Evolutionary conservation across 1,284 basidiomycete genomes (phyloP), one percentile per base, ranked within the genome.

Genomic region (Peniophora sp.): DNA sequence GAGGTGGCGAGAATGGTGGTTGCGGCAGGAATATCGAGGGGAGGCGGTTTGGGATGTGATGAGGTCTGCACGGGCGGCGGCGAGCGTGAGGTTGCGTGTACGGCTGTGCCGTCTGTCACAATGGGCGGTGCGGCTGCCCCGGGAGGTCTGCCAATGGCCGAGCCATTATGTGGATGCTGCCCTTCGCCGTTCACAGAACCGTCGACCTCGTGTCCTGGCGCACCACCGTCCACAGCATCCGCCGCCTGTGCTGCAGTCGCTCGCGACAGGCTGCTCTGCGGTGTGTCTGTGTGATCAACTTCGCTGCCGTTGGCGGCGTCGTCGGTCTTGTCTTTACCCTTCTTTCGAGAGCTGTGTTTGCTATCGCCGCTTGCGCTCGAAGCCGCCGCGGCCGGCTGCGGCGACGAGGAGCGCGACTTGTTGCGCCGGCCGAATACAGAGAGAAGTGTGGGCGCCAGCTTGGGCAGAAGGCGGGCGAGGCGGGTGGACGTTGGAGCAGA

Each of bases 401-500:
- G 81, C 53, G 85, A 87, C 63, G 83, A 79, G 45, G 81, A 74
- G 69, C 86, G 75, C 58, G 81, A 78, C 76, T 77, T 83, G 59
- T 79, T 75, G 55, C 86, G 73, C 66, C 83, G 74, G 58, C 79
- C 81, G 55, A 89, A 77, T 49, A 81, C 82, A 62, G 85, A 84
- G 63, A 90, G 73, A 50, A 90, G 75, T 64, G 85, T 82, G 51
- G 85, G 85, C 71, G 86, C 86, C 86, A 89, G 84, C 65, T 75
- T 88, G 74, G 60, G 58, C 57, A 61, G 44, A 51, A 43, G 50
- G 49, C n/a, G 45, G 27, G 45, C 51, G 45, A 49, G 48, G 49
- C 17, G 34, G 47, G 20, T 34, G 50, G 47, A 52, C 17, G 27
- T 32, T 32, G 27, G 27, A 32, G 27, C 12, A 32, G 27, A 32